Conservation (phyloP, 331 rosid species). For the Rosa hybrid region DNA sequence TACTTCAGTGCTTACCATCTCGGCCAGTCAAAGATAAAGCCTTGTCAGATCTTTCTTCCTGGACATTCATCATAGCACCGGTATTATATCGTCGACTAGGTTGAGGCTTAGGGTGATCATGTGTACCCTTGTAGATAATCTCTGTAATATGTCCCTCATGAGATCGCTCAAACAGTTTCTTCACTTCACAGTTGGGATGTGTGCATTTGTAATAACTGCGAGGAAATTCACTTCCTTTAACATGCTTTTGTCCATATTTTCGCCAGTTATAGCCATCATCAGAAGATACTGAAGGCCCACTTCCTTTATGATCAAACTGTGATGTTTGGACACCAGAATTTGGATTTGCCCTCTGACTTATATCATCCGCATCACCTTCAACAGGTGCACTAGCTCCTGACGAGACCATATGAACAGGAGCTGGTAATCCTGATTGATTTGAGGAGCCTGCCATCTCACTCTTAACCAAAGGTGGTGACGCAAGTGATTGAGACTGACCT, state of each 20-base stretch:
- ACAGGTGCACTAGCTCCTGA: constrained; percentile 48
- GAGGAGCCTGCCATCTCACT: constrained; percentile 59
- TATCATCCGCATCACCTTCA: constrained; percentile 62
- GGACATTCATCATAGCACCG: constrained; percentile 53
- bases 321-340: constrained; percentile 53
- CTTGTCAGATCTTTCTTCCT: constrained; percentile 71
- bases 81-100: constrained; percentile 78
- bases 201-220: constrained; percentile 99
- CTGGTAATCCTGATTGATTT: constrained; percentile 55
- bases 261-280: constrained; percentile 98
- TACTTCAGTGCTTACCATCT: constrained; percentile 58
- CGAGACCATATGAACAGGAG: constrained; percentile 52
- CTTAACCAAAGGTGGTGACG: constrained; percentile 54
- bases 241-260: constrained; percentile 91
- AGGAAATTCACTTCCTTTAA: constrained; percentile 96
- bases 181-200: constrained; percentile 97
- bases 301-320: constrained; percentile 57
- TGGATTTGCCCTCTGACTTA: constrained; percentile 51
- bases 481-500: constrained; percentile 50
- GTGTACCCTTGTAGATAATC: constrained; percentile 91
- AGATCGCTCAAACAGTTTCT: constrained; percentile 88
- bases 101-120: constrained; percentile 98
- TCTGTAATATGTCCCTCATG: constrained; percentile 93
- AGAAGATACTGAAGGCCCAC: constrained; percentile 52
- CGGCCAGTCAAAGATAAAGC: constrained; percentile 54